phyloP scores from a whole-genome alignment of 176 grass and related monocot species.

The Phoenix dactylifera region DNA sequence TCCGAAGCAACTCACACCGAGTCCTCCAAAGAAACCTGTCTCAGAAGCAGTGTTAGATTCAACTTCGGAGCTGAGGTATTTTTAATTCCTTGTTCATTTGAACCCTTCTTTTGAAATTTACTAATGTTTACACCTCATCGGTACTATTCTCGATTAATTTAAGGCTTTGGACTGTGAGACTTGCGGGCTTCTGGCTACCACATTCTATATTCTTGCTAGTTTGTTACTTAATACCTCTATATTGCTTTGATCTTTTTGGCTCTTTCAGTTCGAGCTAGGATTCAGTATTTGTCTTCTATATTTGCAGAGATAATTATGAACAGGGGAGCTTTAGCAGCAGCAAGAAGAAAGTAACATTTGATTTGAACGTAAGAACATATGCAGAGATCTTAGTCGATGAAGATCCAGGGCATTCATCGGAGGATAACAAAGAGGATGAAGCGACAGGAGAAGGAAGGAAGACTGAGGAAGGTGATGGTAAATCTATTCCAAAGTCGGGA shows the following conservation, averaged over 20 bases:
- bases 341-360: constrained; percentile 97
- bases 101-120: background rate
- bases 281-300: background rate
- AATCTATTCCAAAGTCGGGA: constrained; percentile 22
- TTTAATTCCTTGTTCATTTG: background rate
- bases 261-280: background rate
- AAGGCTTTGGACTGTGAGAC: constrained; percentile 7
- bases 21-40: constrained; percentile 22
- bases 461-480: constrained; percentile 28
- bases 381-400: constrained; percentile 17
- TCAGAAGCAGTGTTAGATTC: constrained; percentile 34
- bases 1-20: constrained; percentile 26
- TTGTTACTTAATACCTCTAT: background rate
- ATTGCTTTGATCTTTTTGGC: constrained; percentile 2
- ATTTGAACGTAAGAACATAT: constrained; percentile 75
- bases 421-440: constrained; percentile 7
- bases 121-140: background rate
- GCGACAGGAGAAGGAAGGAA: constrained; percentile 2
- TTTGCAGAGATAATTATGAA: constrained; percentile 53
- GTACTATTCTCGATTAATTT: constrained; percentile 3
- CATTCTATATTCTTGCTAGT: background rate
- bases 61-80: constrained; percentile 33
- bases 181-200: background rate
- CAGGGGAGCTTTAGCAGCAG: constrained; percentile 35
- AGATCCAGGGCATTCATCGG: background rate